Base-by-base conservation (phyloP, 495 filamentous ascomycete genomes). In the Bathelium albidoporum region DNA sequence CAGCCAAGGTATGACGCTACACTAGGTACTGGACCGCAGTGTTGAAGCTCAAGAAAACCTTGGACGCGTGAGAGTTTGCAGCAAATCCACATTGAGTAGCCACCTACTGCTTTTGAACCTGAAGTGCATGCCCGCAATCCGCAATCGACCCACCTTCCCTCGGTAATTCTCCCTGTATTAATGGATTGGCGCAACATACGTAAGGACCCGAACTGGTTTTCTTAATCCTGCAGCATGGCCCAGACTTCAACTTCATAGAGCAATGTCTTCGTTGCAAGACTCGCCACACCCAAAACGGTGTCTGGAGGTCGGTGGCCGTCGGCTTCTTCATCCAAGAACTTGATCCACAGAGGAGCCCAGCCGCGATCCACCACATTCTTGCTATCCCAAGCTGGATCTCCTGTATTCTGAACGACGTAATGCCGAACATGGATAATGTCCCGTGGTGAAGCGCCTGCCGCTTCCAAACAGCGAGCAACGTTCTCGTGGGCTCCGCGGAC, bases 241-340 rank as follows among this genome's bases (percentile, higher is more conserved):
- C 49, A 61, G 32, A 62, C 64, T 55, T 66, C 64, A 29, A 32
- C 20, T 31, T 66, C 64, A 59, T 62, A 66, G 34, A 62, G 45
- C 32, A 62, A 45, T 31, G 52, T 43, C 32, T 49, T 59, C n/a
- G 39, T 62, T 32, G 64, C 64, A 22, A 66, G 43, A 20, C 45
- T 43, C 2, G 64, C 59, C 2, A 66, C 64, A n/a, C 64, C 64
- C n/a, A 66, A 2, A 34, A 66, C 64, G 5, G 64, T 66, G 62
- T 66, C 64, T 55, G 64, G 64, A 16, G 64, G 64, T 22, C 64
- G 41, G 44, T 66, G 64, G 29, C 64, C 64, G 29, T 62, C 45
- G 2, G 32, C 64, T 20, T 66, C 59, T 58, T 49, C 44, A 59
- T 66, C 60, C 64, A 66, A 55, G 39, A 66, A 66, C 20, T 62